Evolutionary conservation across 306 rosid genomes (phyloP).

Genomic region (Mucuna pruriens): DNA sequence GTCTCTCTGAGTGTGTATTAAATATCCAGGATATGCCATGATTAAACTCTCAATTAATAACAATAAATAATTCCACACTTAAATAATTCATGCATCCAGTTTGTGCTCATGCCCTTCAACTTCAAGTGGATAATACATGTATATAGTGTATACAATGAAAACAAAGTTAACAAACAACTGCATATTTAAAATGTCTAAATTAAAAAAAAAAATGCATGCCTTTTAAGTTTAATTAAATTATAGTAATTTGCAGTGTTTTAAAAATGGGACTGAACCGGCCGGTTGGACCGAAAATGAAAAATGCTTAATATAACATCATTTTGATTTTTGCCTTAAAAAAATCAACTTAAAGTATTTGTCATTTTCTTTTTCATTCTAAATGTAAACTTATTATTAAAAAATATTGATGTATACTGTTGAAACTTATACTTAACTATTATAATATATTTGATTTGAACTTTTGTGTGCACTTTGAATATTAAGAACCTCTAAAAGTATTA

Average conservation of each 20-base stretch:
- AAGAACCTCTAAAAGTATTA: too few relatives aligned
- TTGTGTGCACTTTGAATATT: too few relatives aligned
- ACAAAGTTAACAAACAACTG: not conserved
- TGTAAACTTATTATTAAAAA: too few relatives aligned
- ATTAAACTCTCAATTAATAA: not conserved
- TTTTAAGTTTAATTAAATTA: not conserved
- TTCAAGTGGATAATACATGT: not conserved
- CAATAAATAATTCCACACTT: not conserved
- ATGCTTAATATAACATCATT: too few relatives aligned
- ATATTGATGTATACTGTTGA: too few relatives aligned
- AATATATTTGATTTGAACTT: too few relatives aligned
- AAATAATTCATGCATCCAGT: not conserved
- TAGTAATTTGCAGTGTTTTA: slow-evolving; percentile 7
- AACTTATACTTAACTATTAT: too few relatives aligned
- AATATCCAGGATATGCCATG: not conserved
- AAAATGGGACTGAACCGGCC: too few relatives aligned
- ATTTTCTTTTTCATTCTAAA: too few relatives aligned
- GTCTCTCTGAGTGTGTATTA: not conserved
- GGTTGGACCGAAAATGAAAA: too few relatives aligned
- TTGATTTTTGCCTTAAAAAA: too few relatives aligned
- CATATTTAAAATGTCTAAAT: slow-evolving; percentile 9
- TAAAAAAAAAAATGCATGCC: not conserved
- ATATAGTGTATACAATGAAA: slow-evolving; percentile 6
- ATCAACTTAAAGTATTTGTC: too few relatives aligned
- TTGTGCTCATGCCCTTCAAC: not conserved